Conservation (phyloP, 768 basidiomycete species). For the Omphalotus guepiniiformis region DNA sequence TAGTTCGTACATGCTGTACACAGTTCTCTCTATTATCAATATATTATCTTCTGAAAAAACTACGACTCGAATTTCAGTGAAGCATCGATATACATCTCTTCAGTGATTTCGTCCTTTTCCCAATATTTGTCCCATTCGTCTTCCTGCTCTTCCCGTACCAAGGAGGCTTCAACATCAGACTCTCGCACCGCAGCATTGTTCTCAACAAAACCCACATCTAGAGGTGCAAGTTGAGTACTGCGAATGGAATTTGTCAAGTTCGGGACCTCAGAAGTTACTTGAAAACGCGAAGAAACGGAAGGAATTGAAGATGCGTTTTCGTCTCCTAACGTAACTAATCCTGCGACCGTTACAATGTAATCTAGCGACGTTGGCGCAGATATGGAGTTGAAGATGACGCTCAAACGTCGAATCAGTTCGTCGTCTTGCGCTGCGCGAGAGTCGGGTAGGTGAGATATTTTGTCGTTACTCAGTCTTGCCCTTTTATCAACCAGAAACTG, state of each 20-base stretch:
- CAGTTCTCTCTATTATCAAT: too few relatives aligned
- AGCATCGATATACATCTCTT: conserved; percentile 26
- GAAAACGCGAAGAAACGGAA: not conserved
- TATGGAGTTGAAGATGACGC: conserved; percentile 74
- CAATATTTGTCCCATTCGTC: conserved; percentile 51
- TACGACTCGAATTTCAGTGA: not conserved
- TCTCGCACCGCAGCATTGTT: conserved; percentile 13
- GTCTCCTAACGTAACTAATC: conserved; percentile 37
- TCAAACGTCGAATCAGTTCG: conserved; percentile 60
- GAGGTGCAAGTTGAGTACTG: conserved; percentile 24
- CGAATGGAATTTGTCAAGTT: not conserved
- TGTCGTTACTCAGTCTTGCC: conserved; percentile 12
- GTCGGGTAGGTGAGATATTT: not conserved
- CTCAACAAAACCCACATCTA: conserved; percentile 33
- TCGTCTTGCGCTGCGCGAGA: not conserved
- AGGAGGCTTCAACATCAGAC: conserved; percentile 18
- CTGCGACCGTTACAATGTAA: conserved; percentile 64
- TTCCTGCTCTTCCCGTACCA: conserved; percentile 14
- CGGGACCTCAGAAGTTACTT: conserved; percentile 13
- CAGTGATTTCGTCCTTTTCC: conserved; percentile 36
- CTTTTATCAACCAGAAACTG: conserved; percentile 12
- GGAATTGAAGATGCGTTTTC: conserved; percentile 6
- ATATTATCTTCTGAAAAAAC: too few relatives aligned
- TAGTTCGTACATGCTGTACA: too few relatives aligned
- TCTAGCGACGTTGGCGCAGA: conserved; percentile 58